Percentiles rank a stretch among this genome's conserved stretches.
Conservation (phyloP, 768 basidiomycete genomes). For the Podaxis sp. region DNA sequence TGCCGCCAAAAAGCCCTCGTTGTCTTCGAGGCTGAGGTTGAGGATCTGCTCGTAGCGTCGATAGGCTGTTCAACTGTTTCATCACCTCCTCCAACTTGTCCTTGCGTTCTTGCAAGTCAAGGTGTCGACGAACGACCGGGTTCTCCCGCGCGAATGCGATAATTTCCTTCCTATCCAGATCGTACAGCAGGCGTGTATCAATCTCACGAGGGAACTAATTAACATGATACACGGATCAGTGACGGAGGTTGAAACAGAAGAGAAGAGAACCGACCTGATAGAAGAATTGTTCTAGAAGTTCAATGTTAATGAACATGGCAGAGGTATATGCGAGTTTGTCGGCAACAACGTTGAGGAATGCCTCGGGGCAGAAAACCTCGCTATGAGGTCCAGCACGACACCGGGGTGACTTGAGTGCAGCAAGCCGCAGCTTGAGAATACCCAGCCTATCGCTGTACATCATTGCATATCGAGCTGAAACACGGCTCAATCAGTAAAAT, state of each 20-base stretch:
- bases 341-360: slow-evolving; percentile 93
- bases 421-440: slow-evolving; percentile 81
- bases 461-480: slow-evolving; percentile 84
- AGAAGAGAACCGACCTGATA: slow-evolving; percentile 66
- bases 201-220: slow-evolving; percentile 94
- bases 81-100: slow-evolving; percentile 97
- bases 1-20: slow-evolving; percentile 73
- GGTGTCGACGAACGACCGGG: slow-evolving; percentile 77
- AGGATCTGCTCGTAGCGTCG: slow-evolving; percentile 80
- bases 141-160: slow-evolving; percentile 94
- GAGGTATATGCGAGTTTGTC: slow-evolving; percentile 96
- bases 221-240: not conserved
- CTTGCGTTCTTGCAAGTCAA: slow-evolving; percentile 94
- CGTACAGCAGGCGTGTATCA: slow-evolving; percentile 87
- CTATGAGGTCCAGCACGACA: slow-evolving; percentile 86
- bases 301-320: slow-evolving; percentile 98
- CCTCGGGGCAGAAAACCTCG: slow-evolving; percentile 91
- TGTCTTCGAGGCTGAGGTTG: slow-evolving; percentile 70
- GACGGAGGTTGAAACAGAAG: not conserved
- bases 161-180: slow-evolving; percentile 89
- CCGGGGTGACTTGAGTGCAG: slow-evolving; percentile 83
- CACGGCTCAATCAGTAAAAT: slow-evolving; percentile 11
- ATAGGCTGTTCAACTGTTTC: slow-evolving; percentile 91
- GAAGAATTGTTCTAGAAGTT: slow-evolving; percentile 97
- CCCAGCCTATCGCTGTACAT: slow-evolving; percentile 78